These are phyloP conservation scores for Rozella allomycis DNA, from an alignment of 371 early-diverging fungal species.

Conservation along the genomic window DNA sequence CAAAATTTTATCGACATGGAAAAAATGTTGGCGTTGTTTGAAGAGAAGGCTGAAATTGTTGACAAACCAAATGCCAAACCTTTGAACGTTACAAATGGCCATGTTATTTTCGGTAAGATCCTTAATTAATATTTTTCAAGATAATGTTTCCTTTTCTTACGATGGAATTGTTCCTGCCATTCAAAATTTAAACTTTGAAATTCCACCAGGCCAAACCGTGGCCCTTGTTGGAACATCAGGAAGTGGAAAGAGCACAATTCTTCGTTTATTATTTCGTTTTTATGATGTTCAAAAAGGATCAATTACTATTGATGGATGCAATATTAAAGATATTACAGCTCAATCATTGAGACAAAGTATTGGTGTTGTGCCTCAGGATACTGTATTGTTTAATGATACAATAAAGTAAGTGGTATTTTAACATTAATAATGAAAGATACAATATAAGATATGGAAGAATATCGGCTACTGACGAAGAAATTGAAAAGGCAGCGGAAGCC, in stretches of 20 bases:
- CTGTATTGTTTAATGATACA: constrained; percentile 55
- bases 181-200: constrained; percentile 24
- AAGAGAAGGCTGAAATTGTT: constrained; percentile 42
- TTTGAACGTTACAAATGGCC: constrained; percentile 7
- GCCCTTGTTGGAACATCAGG: constrained; percentile 40
- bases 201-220: constrained; percentile 34
- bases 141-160: constrained; percentile 37
- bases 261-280: constrained; percentile 24
- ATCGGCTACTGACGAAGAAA: constrained; percentile 29
- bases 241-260: constrained; percentile 12
- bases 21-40: constrained; percentile 62
- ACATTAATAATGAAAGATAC: constrained; percentile 13
- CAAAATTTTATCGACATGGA: constrained; percentile 84
- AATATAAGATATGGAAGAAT: constrained; percentile 18
- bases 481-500: constrained; percentile 47
- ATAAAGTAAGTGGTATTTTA: constrained; percentile 33
- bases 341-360: constrained; percentile 40
- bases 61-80: constrained; percentile 19
- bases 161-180: constrained; percentile 25
- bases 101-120: constrained; percentile 9
- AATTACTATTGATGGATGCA: constrained; percentile 70
- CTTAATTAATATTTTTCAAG: constrained; percentile 7
- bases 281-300: constrained; percentile 56
- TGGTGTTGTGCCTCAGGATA: constrained; percentile 63
- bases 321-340: constrained; percentile 46